These are phyloP conservation scores for Tulasnella sp. DNA, from an alignment of 768 basidiomycete species.

Conservation along the genomic window DNA sequence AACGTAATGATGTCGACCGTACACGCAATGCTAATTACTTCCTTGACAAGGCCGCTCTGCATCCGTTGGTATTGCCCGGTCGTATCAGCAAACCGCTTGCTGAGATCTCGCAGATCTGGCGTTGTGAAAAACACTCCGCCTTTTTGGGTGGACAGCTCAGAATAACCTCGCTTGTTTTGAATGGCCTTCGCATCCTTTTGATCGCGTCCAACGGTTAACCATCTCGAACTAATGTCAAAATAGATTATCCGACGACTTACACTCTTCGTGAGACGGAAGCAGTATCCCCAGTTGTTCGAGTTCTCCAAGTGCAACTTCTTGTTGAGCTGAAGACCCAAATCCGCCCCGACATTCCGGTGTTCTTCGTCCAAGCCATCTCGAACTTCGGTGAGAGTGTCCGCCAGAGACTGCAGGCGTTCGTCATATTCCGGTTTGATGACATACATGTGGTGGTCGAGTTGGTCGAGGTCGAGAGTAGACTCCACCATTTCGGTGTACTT, in stretches of 20 bases:
- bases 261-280: constrained; percentile 84
- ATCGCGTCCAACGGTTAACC: background rate
- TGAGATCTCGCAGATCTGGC: constrained; percentile 55
- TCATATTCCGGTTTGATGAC: constrained; percentile 93
- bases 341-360: constrained; percentile 58
- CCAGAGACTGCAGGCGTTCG: constrained; percentile 57
- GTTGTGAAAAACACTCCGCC: constrained; percentile 88
- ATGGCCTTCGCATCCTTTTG: constrained; percentile 71
- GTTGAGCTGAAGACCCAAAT: constrained; percentile 74
- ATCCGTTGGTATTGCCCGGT: constrained; percentile 62
- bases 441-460: constrained; percentile 66
- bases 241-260: constrained; percentile 40
- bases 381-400: constrained; percentile 56
- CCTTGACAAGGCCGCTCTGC: constrained; percentile 79
- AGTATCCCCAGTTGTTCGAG: constrained; percentile 80
- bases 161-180: constrained; percentile 56
- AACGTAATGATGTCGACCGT: constrained; percentile 27
- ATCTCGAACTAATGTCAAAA: background rate
- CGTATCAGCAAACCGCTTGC: constrained; percentile 62
- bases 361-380: constrained; percentile 79
- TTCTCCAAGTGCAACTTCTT: constrained; percentile 97
- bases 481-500: constrained; percentile 94
- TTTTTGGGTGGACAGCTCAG: constrained; percentile 77
- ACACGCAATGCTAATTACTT: constrained; percentile 91
- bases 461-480: constrained; percentile 83